Percentiles rank a stretch among this genome's conserved stretches.
Conservation (phyloP, 805 yeast species). For the Lipomyces spencermartinsiae region DNA sequence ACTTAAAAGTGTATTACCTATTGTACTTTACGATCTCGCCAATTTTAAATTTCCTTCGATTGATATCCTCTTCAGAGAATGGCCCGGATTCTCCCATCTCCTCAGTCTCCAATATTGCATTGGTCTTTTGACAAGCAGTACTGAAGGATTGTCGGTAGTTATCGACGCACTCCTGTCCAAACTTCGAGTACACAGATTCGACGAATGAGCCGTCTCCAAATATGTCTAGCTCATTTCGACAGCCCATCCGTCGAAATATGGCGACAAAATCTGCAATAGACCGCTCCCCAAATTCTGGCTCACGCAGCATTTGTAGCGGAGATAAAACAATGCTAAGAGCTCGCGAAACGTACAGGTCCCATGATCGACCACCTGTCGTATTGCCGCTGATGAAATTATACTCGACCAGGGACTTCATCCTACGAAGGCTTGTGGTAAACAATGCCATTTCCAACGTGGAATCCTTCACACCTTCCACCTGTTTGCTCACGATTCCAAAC, state of each 20-base stretch:
- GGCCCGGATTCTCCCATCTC: not conserved
- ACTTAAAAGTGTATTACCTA: not conserved
- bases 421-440: not conserved
- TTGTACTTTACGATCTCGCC: conserved; percentile 23
- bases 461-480: not conserved
- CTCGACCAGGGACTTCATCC: not conserved
- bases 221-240: conserved; percentile 21
- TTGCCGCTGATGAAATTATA: not conserved
- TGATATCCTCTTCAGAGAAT: not conserved
- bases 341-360: not conserved
- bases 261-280: not conserved
- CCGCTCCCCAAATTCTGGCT: not conserved
- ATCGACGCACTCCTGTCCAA: not conserved
- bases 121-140: conserved; percentile 1
- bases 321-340: not conserved
- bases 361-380: not conserved
- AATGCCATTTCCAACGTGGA: not conserved
- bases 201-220: conserved; percentile 7
- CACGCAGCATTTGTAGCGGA: not conserved
- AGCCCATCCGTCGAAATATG: conserved; percentile 17
- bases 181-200: not conserved
- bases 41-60: conserved; percentile 7
- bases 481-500: not conserved
- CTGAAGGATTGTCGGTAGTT: not conserved
- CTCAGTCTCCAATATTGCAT: not conserved